A percentile compares a stretch with the other conserved stretches of the same genome.
Conservation (phyloP, 805 yeast genomes). For the Metschnikowia anglica region DNA sequence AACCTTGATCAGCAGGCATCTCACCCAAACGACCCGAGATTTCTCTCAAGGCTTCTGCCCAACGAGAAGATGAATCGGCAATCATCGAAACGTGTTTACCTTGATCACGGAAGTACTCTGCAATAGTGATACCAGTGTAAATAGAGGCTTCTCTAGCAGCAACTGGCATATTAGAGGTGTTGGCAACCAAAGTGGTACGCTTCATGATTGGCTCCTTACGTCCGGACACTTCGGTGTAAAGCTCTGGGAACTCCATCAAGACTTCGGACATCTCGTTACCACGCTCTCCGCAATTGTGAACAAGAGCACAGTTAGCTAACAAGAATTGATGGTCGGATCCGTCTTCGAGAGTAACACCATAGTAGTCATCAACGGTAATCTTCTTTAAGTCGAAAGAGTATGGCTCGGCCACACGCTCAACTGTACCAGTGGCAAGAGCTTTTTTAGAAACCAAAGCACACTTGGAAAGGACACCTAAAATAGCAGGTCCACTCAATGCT, state of each 20-base stretch:
- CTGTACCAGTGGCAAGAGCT: background rate
- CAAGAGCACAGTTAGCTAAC: slow-evolving; percentile 12
- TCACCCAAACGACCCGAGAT: slow-evolving; percentile 99
- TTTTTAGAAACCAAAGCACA: slow-evolving; percentile 3
- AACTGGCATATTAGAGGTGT: slow-evolving; percentile 99
- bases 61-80: slow-evolving; percentile 99
- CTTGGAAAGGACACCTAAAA: slow-evolving; percentile 8
- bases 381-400: slow-evolving; percentile 5
- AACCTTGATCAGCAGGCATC: slow-evolving; percentile 99
- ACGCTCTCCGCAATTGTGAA: slow-evolving; percentile 67
- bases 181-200: slow-evolving; percentile 98
- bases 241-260: slow-evolving; percentile 98
- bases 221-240: slow-evolving; percentile 86
- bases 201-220: slow-evolving; percentile 98
- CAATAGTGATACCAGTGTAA: slow-evolving; percentile 97
- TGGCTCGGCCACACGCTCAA: slow-evolving; percentile 2
- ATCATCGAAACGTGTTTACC: slow-evolving; percentile 99
- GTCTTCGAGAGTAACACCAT: slow-evolving; percentile 9
- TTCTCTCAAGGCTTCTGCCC: slow-evolving; percentile 99
- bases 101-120: slow-evolving; percentile 99
- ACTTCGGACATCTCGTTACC: slow-evolving; percentile 99
- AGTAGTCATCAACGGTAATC: slow-evolving; percentile 7
- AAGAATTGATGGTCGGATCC: slow-evolving; percentile 12
- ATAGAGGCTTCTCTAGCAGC: slow-evolving; percentile 99
- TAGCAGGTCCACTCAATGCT: slow-evolving; percentile 5